Percentiles rank a stretch among this genome's conserved stretches.
Evolutionary conservation across 2,329 filamentous ascomycete species (phyloP).

Genomic region (Colletotrichum falcatum): DNA sequence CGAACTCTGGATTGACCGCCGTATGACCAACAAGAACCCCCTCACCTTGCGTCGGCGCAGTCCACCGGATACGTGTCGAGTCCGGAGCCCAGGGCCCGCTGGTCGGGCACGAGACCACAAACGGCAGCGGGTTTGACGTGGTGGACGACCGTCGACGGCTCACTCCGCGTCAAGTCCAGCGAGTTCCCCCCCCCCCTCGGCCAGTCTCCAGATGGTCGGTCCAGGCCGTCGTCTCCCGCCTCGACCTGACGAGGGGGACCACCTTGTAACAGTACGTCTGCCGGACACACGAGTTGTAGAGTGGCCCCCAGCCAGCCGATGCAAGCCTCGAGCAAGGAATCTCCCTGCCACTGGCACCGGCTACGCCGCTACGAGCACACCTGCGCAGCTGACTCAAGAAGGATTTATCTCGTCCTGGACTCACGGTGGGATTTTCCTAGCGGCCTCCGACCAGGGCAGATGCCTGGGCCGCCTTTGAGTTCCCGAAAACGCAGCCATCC

Average conservation of each 20-base stretch:
- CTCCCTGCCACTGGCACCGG: slow-evolving; percentile 7
- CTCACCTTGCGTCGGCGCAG: slow-evolving; percentile 28
- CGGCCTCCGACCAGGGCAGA: slow-evolving; percentile 2
- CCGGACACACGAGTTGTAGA: slow-evolving; percentile 17
- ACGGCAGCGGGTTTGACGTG: slow-evolving; percentile 17
- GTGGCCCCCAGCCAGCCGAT: slow-evolving; percentile 14
- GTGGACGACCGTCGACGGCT: slow-evolving; percentile 2
- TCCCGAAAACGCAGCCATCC: slow-evolving; percentile 23
- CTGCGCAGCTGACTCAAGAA: not conserved
- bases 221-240: not conserved
- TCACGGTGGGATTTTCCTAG: not conserved
- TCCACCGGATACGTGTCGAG: not conserved
- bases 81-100: slow-evolving; percentile 7
- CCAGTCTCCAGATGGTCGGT: not conserved
- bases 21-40: slow-evolving; percentile 1
- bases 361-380: too few relatives aligned
- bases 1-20: slow-evolving; percentile 16
- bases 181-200: not conserved
- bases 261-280: too few relatives aligned
- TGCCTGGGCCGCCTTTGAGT: slow-evolving; percentile 7
- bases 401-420: slow-evolving; percentile 7
- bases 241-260: too few relatives aligned
- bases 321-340: slow-evolving; percentile 10
- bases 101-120: slow-evolving; percentile 4
- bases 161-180: not conserved